Evolutionary conservation across 192 early-diverging fungal species (phyloP), one percentile per base, ranked within the genome.

Genomic region (Podochytrium sp.): DNA sequence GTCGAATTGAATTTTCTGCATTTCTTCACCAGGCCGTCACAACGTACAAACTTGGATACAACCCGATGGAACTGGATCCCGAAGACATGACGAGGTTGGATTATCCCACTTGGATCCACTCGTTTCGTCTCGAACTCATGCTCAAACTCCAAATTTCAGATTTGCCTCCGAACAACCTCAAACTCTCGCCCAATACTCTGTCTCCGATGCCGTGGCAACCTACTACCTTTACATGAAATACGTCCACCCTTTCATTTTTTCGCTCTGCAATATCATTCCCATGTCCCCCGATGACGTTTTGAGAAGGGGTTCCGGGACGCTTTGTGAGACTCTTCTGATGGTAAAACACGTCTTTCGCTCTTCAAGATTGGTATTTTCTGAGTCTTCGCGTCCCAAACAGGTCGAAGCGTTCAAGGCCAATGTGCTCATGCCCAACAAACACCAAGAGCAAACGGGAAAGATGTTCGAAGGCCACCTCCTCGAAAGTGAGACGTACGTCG

Each of bases 221-320:
- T 99, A 98, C 78, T 99, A 99, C 61, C 80, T 99, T 7, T 99
- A 98, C 74, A 99, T 98, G 96, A 97, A 98, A 80, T 97, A 99
- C 79, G 95, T 99, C 33, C 92, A 99, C 78, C 96, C 96, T 33
- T 99, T 99, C 73, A 95, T 97, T 43, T 99, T 98, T 74, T 99
- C 98, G n/a, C 88, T 99, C 27, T 98, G 98, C 84, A 99, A 96
- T 74, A 96, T 99, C 74, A 98, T 99, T 74, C 98, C 98, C 0
- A 90, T 98, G 76, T 92, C 93, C 49, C 95, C 96, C 0, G 98
- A 99, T 79, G 98, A 99, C 59, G 95, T 99, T 53, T 80, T 98
- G 71, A 88, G 98, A 58, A 93, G 95, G 80, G 98, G 98, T 4
- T 92, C 92, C 42, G 98, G 98, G 20, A 98, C 98, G 32, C 84